These are phyloP conservation scores for Pythium oligandrum DNA, from an alignment of 352 stramenopile species.

Conservation along the genomic window DNA sequence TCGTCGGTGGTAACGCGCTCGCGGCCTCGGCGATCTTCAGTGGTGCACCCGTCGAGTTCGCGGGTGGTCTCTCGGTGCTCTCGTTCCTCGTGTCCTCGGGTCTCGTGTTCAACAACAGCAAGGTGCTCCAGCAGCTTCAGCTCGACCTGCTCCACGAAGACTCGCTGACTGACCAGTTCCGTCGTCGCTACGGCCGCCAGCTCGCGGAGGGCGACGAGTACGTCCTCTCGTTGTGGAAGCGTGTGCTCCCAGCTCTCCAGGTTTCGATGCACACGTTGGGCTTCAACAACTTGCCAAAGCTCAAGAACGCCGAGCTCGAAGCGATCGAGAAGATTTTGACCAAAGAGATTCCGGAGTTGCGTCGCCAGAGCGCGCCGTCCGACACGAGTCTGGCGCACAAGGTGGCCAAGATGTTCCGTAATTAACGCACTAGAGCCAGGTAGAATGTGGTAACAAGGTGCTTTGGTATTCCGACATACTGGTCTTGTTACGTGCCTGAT, in stretches of 20 bases:
- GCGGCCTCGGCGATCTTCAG: constrained; percentile 75
- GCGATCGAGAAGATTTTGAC: constrained; percentile 88
- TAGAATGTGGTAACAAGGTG: not conserved
- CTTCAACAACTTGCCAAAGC: constrained; percentile 79
- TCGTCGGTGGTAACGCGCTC: constrained; percentile 73
- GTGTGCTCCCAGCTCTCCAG: constrained; percentile 81
- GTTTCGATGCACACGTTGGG: constrained; percentile 84
- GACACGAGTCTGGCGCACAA: constrained; percentile 83
- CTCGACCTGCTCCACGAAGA: constrained; percentile 83
- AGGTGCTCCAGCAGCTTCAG: constrained; percentile 82
- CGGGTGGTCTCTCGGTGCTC: constrained; percentile 71
- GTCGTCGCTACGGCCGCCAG: constrained; percentile 91
- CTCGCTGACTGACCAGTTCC: constrained; percentile 90
- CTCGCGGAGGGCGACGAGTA: constrained; percentile 98
- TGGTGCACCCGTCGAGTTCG: constrained; percentile 75
- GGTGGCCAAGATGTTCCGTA: constrained; percentile 80
- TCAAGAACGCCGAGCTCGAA: constrained; percentile 77
- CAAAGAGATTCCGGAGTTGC: constrained; percentile 86
- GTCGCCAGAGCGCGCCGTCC: constrained; percentile 75
- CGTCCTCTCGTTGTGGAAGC: constrained; percentile 91
- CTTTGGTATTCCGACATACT: no score
- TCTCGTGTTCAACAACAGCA: constrained; percentile 89
- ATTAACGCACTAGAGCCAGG: constrained; percentile 4
- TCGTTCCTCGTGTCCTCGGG: constrained; percentile 77
- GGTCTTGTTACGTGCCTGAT: not conserved